These are phyloP conservation scores for Rhizoclosmatium sp. DNA, from an alignment of 192 early-diverging fungal species.

Conservation along the genomic window DNA sequence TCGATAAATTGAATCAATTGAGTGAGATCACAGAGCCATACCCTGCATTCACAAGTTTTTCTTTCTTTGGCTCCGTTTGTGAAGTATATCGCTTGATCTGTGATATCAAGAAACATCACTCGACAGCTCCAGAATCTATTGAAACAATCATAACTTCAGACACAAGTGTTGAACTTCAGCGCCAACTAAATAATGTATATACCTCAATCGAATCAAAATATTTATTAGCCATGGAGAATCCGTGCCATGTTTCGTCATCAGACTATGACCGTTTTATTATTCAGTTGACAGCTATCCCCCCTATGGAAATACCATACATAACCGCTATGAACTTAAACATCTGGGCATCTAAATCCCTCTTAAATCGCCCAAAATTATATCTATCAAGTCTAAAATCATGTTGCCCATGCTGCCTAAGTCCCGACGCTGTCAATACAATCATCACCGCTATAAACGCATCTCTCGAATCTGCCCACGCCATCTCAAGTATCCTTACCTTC, in stretches of 20 bases:
- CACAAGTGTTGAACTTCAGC: too few species aligned
- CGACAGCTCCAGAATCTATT: too few species aligned
- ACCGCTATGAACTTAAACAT: not conserved
- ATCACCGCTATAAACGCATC: not conserved
- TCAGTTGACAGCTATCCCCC: not conserved
- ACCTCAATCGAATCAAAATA: too few species aligned
- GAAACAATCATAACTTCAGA: too few species aligned
- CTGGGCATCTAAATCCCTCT: not conserved
- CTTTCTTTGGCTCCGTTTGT: not conserved
- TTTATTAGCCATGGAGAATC: not conserved
- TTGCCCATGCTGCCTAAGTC: not conserved
- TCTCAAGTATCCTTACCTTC: not conserved
- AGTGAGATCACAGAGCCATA: not conserved
- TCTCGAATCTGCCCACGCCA: not conserved
- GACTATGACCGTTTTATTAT: not conserved
- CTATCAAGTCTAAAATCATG: not conserved
- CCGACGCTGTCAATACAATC: not conserved
- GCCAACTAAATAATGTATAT: too few species aligned
- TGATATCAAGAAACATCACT: not conserved
- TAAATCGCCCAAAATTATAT: not conserved
- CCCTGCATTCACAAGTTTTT: not conserved
- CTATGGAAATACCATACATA: not conserved
- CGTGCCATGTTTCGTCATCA: not conserved
- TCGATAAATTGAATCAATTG: not conserved
- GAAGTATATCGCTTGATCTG: not conserved